These are phyloP conservation scores for Cubamyces lactineus DNA, from an alignment of 768 basidiomycete species.

Conservation along the genomic window DNA sequence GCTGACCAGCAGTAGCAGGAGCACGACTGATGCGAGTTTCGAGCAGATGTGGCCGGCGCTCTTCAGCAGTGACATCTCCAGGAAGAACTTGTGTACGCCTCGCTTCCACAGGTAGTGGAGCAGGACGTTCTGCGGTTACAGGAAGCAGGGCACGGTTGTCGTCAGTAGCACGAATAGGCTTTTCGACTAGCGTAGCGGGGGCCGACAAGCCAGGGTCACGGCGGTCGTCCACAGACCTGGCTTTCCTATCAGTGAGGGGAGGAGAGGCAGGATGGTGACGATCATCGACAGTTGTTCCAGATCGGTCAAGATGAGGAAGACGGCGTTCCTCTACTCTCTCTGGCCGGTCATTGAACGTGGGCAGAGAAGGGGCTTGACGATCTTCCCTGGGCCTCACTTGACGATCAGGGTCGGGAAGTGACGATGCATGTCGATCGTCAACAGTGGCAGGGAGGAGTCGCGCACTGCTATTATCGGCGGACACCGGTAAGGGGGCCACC, in stretches of 20 bases:
- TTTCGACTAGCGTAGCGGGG: constrained; percentile 8
- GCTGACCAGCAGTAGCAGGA: neutral
- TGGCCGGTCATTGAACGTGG: constrained; percentile 10
- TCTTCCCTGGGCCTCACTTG: constrained; percentile 13
- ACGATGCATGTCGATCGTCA: constrained; percentile 16
- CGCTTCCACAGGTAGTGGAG: constrained; percentile 6
- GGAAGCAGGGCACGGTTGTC: constrained; percentile 22
- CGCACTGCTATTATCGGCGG: neutral
- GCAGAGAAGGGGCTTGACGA: constrained; percentile 13
- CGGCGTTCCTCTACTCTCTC: constrained; percentile 23
- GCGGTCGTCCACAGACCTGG: constrained; percentile 24
- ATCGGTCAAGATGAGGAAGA: constrained; percentile 7
- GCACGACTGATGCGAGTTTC: constrained; percentile 15
- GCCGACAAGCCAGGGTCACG: constrained; percentile 12
- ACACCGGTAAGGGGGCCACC: neutral
- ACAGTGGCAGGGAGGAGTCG: neutral
- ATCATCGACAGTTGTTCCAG: constrained; percentile 18
- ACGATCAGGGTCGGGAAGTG: constrained; percentile 8
- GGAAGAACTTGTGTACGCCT: constrained; percentile 11
- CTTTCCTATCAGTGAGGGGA: constrained; percentile 12
- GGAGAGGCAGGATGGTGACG: constrained; percentile 24
- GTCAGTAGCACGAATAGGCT: constrained; percentile 7
- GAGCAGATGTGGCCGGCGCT: constrained; percentile 13
- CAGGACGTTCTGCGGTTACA: constrained; percentile 5
- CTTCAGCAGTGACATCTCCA: constrained; percentile 13